Evolutionary conservation across 129 eudicot genomes (phyloP), one percentile per base, ranked within the genome.

Genomic region (Artemisia argyi): DNA sequence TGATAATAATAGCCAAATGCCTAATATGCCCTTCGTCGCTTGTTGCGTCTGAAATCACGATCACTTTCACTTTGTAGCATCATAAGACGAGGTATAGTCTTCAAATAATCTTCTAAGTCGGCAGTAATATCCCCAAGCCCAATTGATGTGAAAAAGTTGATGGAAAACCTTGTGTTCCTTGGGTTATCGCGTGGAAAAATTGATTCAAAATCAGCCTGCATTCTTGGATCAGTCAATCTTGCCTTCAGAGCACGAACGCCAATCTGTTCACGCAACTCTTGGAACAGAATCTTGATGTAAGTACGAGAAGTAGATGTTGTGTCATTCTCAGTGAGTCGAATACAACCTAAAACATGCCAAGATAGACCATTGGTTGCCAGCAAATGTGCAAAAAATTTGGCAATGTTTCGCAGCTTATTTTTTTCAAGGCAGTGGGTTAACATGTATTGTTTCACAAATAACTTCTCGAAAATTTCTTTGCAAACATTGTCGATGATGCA

Each of bases 121-220:
- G 90, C 98, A 2, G 98, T 94, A 35, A 94, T 90, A 47, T 96
- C 98, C 73, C 98, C 98, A 3, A 94, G 85, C 65, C 98, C 98
- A 49, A 94, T 94, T 0, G 98, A 94, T 2, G 98, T 94, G 74
- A 94, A 90, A 60, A 94, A 94, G 73, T 94, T 90, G 61, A 94
- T 94, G 0, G 98, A 80, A 73, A 94, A 94, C 22, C 98, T 73
- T 0, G 97, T 87, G 73, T 94, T 94, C 44, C 88, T 90, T 1
- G 98, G 98, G 39, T 87, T 85, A 24, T 94, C 97, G 53, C 82
- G 79, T 0, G 98, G 98, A 71, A 94, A 94, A 49, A 94, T 88
- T 2, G 97, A 90, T 49, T 90, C 97, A 4, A 87, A 87, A 8
- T 96, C 86, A 7, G 83, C 96, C 56, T 85, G 96, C 97, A 94